Evolutionary conservation across 257 asterid genomes (phyloP), one percentile per base, ranked within the genome.

Genomic region (Perilla frutescens): DNA sequence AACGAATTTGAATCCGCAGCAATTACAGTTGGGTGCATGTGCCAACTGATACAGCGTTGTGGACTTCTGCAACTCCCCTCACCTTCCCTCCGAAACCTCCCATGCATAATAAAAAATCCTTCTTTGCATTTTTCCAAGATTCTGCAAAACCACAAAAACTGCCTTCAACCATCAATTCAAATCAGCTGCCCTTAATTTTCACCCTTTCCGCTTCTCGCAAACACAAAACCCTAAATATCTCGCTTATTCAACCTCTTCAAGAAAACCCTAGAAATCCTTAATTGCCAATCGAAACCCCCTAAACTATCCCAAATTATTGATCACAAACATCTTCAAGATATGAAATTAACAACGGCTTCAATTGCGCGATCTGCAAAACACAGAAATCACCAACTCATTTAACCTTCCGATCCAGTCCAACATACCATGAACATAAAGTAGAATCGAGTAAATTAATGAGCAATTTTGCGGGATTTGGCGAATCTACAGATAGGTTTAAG

Each of bases 51-150:
- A 71, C 70, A 57, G 70, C 70, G 70, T 58, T 49, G 76, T 73
- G 34, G 72, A 74, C 67, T 75, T 61, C 72, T 74, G 80, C 81
- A 75, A 67, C 74, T 70, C 73, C 80, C 72, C 71, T 67, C 75
- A 55, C 83, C 82, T 74, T 77, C 86, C 81, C 73, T 77, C 84
- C 67, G 81, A 84, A 76, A 81, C 84, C 85, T 84, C 83, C 89
- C 83, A 81, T 74, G 84, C 84, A 81, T 81, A 82, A 81, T 81
- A 74, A 77, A 71, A 79, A 57, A 49, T 65, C 64, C 77, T 75
- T 65, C 34, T 79, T 79, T 47, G 88, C 85, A 87, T 84, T 79
- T 84, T 74, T 57, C 74, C 85, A 72, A 74, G 68, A 34, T 63
- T 66, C 71, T 11, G 14, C 63, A 68, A 57, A 71, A 47, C 63